Percentiles rank a stretch among this genome's conserved stretches.
Evolutionary conservation across 495 filamentous ascomycete species (phyloP).

Genomic region (Lasiosphaeris hirsuta): DNA sequence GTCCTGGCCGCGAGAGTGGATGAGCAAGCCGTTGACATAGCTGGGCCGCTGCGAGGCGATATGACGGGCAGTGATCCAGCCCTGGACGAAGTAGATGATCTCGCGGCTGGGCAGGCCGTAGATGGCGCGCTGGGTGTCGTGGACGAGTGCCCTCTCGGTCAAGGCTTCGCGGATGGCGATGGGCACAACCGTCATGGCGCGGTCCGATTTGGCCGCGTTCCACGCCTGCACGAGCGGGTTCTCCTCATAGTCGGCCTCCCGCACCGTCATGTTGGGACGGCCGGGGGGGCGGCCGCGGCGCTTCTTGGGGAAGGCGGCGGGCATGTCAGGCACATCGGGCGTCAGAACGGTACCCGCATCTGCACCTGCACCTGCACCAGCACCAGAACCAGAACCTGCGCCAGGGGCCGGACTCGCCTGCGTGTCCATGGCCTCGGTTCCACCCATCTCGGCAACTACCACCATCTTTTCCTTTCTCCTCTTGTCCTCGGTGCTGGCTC

Average conservation of each 20-base stretch:
- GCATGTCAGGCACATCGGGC: conserved; percentile 12
- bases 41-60: conserved; percentile 34
- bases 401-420: conserved; percentile 1
- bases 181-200: conserved; percentile 19
- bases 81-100: conserved; percentile 31
- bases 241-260: conserved; percentile 28
- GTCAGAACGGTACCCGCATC: neutral
- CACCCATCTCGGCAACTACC: neutral
- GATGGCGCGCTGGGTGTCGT: conserved; percentile 30
- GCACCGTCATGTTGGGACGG: conserved; percentile 30
- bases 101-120: conserved; percentile 29
- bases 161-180: conserved; percentile 28
- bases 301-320: conserved; percentile 28
- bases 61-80: conserved; percentile 35
- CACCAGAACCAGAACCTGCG: neutral
- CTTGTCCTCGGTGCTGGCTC: neutral
- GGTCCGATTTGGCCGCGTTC: conserved; percentile 29
- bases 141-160: conserved; percentile 24
- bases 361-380: neutral
- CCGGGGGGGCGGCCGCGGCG: conserved; percentile 33
- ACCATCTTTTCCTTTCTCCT: neutral
- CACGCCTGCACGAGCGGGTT: conserved; percentile 28
- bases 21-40: conserved; percentile 35
- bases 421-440: conserved; percentile 2
- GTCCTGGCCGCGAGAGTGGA: conserved; percentile 33